phyloP scores from a whole-genome alignment of 2,329 filamentous ascomycete species.

The Claviceps sp. region DNA sequence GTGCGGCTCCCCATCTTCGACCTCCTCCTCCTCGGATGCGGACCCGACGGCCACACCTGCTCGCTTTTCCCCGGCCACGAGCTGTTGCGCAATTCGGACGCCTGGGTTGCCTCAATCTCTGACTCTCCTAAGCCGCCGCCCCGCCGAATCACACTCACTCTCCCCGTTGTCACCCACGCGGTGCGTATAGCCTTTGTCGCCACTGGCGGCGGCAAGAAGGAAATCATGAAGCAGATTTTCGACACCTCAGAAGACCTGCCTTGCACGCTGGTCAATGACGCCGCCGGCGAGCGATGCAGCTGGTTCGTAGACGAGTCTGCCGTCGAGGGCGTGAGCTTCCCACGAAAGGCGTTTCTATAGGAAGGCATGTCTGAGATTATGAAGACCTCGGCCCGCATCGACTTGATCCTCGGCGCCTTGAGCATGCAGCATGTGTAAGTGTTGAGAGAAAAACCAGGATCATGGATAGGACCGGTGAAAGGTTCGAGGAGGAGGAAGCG shows the following conservation, averaged over 20 bases:
- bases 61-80: conserved; percentile 85
- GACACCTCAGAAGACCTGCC: conserved; percentile 61
- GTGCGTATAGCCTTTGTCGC: conserved; percentile 83
- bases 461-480: too few relatives aligned
- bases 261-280: conserved; percentile 77
- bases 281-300: conserved; percentile 70
- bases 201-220: conserved; percentile 80
- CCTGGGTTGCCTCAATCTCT: conserved; percentile 85
- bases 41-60: conserved; percentile 95
- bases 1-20: conserved; percentile 94
- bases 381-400: not conserved
- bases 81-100: conserved; percentile 70
- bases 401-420: not conserved
- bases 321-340: conserved; percentile 73
- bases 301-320: conserved; percentile 91
- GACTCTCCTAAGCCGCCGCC: conserved; percentile 93
- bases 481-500: too few relatives aligned
- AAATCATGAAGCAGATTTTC: conserved; percentile 85
- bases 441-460: not conserved
- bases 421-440: not conserved
- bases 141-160: conserved; percentile 77
- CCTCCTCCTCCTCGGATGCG: conserved; percentile 81
- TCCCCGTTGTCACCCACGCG: conserved; percentile 81
- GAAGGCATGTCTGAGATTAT: not conserved
- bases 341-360: conserved; percentile 53